Evolutionary conservation across 805 yeast species (phyloP), one percentile per base, ranked within the genome.

Genomic region (Candida dajiaensis): DNA sequence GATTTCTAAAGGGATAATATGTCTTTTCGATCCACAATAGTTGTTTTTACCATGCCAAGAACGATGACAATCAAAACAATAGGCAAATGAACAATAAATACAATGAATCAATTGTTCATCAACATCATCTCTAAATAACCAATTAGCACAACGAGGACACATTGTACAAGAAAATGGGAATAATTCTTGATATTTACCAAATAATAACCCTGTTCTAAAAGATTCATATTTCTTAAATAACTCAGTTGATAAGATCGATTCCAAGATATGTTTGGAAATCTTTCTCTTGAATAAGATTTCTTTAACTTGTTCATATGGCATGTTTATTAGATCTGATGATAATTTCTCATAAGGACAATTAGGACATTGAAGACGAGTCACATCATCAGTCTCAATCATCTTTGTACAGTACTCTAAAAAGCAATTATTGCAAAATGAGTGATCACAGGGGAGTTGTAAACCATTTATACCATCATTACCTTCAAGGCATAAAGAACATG

Each of bases 11-110:
- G 52, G 56, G 3, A 50, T 70, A 55, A 42, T 58, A 49, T 50
- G 66, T 49, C 57, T 55, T 43, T 54, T 63, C 55, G 43, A 58
- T 6, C 70, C 68, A 58, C 87, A 81, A 23, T 57, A 57, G 47
- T 73, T 73, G 43, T 65, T 67, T 15, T 67, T 65, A 1, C 84
- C 83, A 60, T 81, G 87, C 80, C 83, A 81, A 3, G 84, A 76
- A 51, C 73, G 80, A 6, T 69, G 60, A 59, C 87, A 81, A 23
- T 68, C 68, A 49, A 68, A 68, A 54, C 87, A 81, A 51, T 79
- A 81, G 0, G 81, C 80, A 51, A 72, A 68, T 11, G 63, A 59
- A 56, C 86, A 81, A 4, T 57, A 49, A 0, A 69, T 62, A 54
- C 87, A 81, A 18, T 72, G 67, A 4, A 77, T 68, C 46, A 81